These are phyloP conservation scores for Cutaneotrichosporon cyanovorans DNA, from an alignment of 1,284 basidiomycete species.

Conservation along the genomic window DNA sequence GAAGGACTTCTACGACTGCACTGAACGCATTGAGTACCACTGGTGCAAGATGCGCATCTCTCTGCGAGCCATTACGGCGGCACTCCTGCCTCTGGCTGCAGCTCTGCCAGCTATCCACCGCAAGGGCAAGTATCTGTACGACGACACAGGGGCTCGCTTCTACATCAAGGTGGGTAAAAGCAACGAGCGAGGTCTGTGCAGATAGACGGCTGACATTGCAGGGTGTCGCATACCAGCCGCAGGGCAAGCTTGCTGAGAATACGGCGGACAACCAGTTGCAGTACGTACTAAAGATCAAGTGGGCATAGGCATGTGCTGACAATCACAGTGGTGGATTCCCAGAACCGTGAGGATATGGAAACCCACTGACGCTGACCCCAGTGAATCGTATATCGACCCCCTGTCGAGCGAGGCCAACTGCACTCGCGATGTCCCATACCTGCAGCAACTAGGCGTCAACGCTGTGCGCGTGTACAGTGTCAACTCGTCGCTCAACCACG, in stretches of 20 bases:
- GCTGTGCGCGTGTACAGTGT: conserved; percentile 78
- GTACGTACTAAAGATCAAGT: conserved; percentile 21
- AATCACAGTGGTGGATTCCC: conserved; percentile 53
- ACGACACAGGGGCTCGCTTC: conserved; percentile 63
- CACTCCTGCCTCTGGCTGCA: conserved; percentile 17
- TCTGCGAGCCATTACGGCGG: conserved; percentile 6
- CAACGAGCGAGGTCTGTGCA: conserved; percentile 12
- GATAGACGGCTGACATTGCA: conserved; percentile 14
- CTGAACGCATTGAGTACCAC: too few relatives aligned
- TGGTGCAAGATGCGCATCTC: conserved; percentile 9
- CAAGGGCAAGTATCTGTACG: conserved; percentile 63
- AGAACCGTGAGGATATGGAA: conserved; percentile 51
- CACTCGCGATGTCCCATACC: conserved; percentile 66
- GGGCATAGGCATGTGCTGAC: conserved; percentile 1
- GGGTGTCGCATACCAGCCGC: conserved; percentile 82
- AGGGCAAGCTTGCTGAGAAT: conserved; percentile 54
- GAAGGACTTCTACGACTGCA: too few relatives aligned
- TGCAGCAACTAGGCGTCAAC: conserved; percentile 53
- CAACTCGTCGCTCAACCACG: conserved; percentile 71
- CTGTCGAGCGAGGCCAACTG: conserved; percentile 63
- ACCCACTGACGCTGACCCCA: conserved; percentile 35
- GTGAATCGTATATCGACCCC: conserved; percentile 54
- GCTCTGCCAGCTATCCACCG: conserved; percentile 40
- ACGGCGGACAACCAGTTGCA: conserved; percentile 51
- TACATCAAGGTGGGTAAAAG: conserved; percentile 73